Percentiles rank a stretch among this genome's conserved stretches.
Conservation (phyloP, 225 moss, liverwort and hornwort genomes). For the Pseudisothecium myosuroides region DNA sequence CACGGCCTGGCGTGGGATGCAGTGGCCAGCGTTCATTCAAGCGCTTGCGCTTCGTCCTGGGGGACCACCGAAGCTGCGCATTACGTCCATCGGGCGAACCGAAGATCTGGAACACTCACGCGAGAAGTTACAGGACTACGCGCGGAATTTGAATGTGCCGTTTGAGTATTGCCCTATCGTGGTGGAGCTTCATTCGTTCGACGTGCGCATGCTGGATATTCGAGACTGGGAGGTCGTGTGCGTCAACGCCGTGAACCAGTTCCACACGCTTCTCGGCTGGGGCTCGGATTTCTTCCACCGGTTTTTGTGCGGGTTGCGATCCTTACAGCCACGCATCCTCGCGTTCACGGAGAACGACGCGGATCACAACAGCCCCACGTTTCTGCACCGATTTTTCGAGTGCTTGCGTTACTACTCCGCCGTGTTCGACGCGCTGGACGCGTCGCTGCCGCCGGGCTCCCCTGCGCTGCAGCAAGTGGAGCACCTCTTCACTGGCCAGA, state of each 20-base stretch:
- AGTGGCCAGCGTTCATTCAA: slow-evolving; percentile 95
- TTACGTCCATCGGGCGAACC: slow-evolving; percentile 49
- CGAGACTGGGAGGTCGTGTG: slow-evolving; percentile 65
- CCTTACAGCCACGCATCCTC: slow-evolving; percentile 52
- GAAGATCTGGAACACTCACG: slow-evolving; percentile 61
- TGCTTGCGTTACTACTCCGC: slow-evolving; percentile 92
- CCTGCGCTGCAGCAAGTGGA: slow-evolving; percentile 63
- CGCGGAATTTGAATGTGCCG: slow-evolving; percentile 50
- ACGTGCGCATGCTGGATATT: slow-evolving; percentile 46
- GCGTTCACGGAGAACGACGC: slow-evolving; percentile 80
- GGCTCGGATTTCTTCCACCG: slow-evolving; percentile 43
- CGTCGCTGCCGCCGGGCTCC: slow-evolving; percentile 67
- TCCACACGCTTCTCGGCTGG: slow-evolving; percentile 43
- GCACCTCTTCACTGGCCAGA: slow-evolving; percentile 76
- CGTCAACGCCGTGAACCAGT: slow-evolving; percentile 57
- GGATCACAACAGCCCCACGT: slow-evolving; percentile 63
- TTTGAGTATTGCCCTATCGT: slow-evolving; percentile 74
- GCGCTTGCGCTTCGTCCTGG: slow-evolving; percentile 69
- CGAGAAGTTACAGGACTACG: slow-evolving; percentile 68
- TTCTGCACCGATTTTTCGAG: slow-evolving; percentile 74
- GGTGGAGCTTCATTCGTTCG: slow-evolving; percentile 29
- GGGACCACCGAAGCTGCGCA: slow-evolving; percentile 64
- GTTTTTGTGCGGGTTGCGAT: slow-evolving; percentile 44
- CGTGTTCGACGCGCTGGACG: slow-evolving; percentile 86
- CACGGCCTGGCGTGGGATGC: slow-evolving; percentile 76